Base-by-base conservation (phyloP, 352 stramenopile species). In the Pythium dissotocum region DNA sequence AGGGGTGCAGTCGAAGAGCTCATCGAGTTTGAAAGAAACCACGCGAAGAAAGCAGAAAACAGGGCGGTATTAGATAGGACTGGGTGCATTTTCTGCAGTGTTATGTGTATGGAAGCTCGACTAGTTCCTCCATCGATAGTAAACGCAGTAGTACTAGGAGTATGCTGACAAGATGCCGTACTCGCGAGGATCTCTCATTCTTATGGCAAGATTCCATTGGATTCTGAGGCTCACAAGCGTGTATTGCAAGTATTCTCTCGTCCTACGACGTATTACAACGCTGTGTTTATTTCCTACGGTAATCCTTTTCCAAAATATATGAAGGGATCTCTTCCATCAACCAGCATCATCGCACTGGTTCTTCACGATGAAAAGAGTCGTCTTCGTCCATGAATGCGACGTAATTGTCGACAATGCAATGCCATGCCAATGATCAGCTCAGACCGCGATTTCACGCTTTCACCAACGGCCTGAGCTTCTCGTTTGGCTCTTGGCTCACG, bases 331-430 rank as follows among this genome's bases (percentile, higher is more conserved):
- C n/a, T 52, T 52, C 44, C 44, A 52, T 52, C 44, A 52, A 52
- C 44, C 44, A 32, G 44, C 44, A 52, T 52, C 44, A 32, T 52
- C 44, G 44, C n/a, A 52, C 44, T 52, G 44, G 44, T 52, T 52
- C n/a, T 30, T 30, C 21, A 24, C 21, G 44, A 42, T 32, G 44
- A 24, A 52, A 12, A 3, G 44, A n/a, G 2, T 4, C n/a, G 2
- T 4, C n/a, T 32, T 30, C 44, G 6, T 5, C 4, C 30, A 52
- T 30, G 44, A 52, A 51, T 7, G 14, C 42, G 42, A 51, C 44
- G 44, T 52, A 52, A 6, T 30, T 52, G 44, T 52, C 44, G 44
- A 52, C 18, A 52, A 52, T 32, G 7, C 1, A 52, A 24, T 24
- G 21, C 21, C 0, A 24, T 24, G 21, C 21, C 21, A 24, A 24